Evolutionary conservation across 768 basidiomycete species (phyloP).

Genomic region (Macrolepiota albuminosa): DNA sequence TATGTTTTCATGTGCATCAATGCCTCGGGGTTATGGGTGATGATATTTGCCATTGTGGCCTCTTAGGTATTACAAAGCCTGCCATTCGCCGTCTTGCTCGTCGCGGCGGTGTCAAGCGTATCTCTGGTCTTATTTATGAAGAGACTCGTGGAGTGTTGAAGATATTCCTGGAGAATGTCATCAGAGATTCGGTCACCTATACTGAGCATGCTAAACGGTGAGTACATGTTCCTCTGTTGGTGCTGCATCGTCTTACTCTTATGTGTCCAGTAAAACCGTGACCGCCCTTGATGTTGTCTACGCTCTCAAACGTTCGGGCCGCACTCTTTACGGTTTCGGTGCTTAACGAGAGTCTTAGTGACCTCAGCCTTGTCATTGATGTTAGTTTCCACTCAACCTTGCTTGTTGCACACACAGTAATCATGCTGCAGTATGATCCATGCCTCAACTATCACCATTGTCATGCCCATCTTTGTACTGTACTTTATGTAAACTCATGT

Average conservation of each 20-base stretch:
- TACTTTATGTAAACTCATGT: neutral
- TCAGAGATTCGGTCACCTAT: constrained; percentile 90
- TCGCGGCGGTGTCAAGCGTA: constrained; percentile 92
- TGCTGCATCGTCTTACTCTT: neutral
- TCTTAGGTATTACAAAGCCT: constrained; percentile 69
- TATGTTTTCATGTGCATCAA: constrained; percentile 14
- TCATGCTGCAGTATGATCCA: neutral
- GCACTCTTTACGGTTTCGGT: constrained; percentile 80
- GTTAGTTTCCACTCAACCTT: neutral
- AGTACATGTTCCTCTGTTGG: neutral
- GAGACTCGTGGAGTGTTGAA: constrained; percentile 90
- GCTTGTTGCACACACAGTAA: neutral
- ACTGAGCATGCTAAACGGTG: constrained; percentile 85
- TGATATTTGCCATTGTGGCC: neutral
- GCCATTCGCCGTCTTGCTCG: constrained; percentile 85
- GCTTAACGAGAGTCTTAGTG: constrained; percentile 31
- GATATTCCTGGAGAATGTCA: constrained; percentile 85
- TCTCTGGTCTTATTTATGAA: constrained; percentile 83
- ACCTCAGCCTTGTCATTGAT: neutral
- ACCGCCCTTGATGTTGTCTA: constrained; percentile 86
- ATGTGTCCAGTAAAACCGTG: constrained; percentile 50
- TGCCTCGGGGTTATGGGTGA: neutral
- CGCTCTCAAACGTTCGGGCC: constrained; percentile 65
- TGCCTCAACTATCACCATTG: neutral
- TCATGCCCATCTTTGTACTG: neutral